Evolutionary conservation across 441 rosid genomes (phyloP), one percentile per base, ranked within the genome.

Genomic region (Arabidopsis lyrata): DNA sequence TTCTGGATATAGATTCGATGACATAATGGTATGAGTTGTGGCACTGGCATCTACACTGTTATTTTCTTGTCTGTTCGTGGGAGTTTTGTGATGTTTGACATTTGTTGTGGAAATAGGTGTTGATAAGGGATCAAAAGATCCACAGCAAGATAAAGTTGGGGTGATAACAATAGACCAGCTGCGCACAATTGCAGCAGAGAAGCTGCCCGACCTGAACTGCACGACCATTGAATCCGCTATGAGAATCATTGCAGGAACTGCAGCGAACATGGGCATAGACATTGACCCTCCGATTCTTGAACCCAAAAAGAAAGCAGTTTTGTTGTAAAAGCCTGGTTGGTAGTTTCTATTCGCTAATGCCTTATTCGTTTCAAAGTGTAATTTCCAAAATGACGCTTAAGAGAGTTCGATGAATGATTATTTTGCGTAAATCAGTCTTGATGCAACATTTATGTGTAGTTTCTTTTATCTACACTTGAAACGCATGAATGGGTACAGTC

Each of bases 231-330:
- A 90, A 78, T 90, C 96, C 10, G 98, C 97, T 5, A 91, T 88
- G 96, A 88, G 97, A 83, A 83, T 88, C 59, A 91, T 91, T 66
- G 98, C 97, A 8, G 97, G 98, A 13, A 94, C 98, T n/a, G 96
- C 97, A 24, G 95, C 91, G 60, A 94, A 91, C 69, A 94, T 94
- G 97, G 98, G 97, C 58, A 90, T 91, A 7, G 90, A 91, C 48
- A 62, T 91, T 0, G 96, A 94, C 66, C 98, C 98, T 44, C 97
- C 97, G 5, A 71, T 91, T 85, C 98, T 94, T 68, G 89, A 86
- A 78, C 88, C 89, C 63, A 93, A 86, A 73, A 75, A 79, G 88
- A 88, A 91, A 82, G 85, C 74, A 68, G 49, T 82, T 18, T 32
- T 86, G 73, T 86, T 77, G 77, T 77, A 49, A 72, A 66, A 50